Conservation (phyloP, 176 grass and related monocot genomes). For the Luzula sylvatica region DNA sequence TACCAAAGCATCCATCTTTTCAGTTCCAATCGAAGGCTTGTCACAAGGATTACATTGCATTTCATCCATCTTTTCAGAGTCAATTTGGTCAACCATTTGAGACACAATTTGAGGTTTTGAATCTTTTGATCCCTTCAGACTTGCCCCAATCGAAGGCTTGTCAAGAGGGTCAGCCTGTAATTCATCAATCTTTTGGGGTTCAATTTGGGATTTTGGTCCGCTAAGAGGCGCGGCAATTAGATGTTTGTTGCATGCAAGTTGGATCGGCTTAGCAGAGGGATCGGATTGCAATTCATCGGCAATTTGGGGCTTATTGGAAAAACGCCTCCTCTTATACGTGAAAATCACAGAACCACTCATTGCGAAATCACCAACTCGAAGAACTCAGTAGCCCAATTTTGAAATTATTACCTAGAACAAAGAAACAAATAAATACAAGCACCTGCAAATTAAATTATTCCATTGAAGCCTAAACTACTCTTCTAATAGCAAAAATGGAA, state of each 20-base stretch:
- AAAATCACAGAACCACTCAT: slow-evolving; percentile 16
- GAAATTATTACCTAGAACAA: slow-evolving; percentile 8
- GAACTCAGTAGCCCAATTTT: not conserved
- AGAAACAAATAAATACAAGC: slow-evolving; percentile 4
- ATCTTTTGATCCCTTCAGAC: no score
- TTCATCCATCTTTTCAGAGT: not conserved
- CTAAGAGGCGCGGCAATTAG: no score
- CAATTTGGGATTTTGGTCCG: no score
- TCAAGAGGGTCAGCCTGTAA: not conserved
- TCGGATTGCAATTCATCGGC: slow-evolving; percentile 14
- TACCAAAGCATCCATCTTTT: not conserved
- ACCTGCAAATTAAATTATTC: no score
- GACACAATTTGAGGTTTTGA: no score
- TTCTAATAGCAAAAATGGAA: no score
- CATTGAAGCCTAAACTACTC: no score
- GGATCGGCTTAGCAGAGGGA: not conserved
- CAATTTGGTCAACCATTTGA: not conserved
- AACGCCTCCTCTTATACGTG: slow-evolving; percentile 17
- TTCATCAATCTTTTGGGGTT: no score
- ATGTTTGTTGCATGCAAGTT: no score
- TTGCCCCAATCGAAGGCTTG: not conserved
- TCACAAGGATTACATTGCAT: not conserved
- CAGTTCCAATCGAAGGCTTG: no score
- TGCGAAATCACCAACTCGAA: not conserved
- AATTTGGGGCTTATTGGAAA: slow-evolving; percentile 14